Evolutionary conservation across 371 early-diverging fungal species (phyloP).

Genomic region (Mucor circinelloides): DNA sequence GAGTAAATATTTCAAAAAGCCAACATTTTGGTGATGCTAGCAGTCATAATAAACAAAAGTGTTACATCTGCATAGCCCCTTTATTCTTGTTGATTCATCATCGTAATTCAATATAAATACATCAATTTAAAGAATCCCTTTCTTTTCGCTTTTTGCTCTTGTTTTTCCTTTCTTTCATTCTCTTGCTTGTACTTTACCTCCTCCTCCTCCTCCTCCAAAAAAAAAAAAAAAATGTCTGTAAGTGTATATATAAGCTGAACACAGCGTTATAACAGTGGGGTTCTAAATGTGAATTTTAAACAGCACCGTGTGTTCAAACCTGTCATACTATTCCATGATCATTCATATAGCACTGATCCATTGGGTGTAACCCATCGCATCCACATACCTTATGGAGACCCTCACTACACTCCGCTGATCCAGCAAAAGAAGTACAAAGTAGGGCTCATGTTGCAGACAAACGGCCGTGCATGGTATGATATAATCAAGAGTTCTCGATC

Average conservation of each 20-base stretch:
- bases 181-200: not conserved
- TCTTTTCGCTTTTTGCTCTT: not conserved
- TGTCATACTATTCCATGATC: slow-evolving; percentile 31
- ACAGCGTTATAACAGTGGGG: not conserved
- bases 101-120: slow-evolving; percentile 7
- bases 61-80: slow-evolving; percentile 29
- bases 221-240: slow-evolving; percentile 19
- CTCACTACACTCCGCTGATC: slow-evolving; percentile 16
- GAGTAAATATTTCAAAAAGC: not conserved
- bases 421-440: slow-evolving; percentile 24
- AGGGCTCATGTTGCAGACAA: slow-evolving; percentile 23
- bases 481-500: slow-evolving; percentile 2
- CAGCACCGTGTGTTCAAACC: slow-evolving; percentile 32
- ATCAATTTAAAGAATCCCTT: not conserved
- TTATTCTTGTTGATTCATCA: slow-evolving; percentile 12
- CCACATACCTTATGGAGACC: slow-evolving; percentile 26
- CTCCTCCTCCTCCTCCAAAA: too few relatives aligned
- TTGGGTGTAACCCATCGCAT: slow-evolving; percentile 27
- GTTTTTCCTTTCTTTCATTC: not conserved
- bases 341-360: slow-evolving; percentile 7
- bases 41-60: slow-evolving; percentile 22
- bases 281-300: slow-evolving; percentile 14
- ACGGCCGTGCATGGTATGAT: slow-evolving; percentile 20
- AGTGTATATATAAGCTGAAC: not conserved
- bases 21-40: slow-evolving; percentile 22